Base-by-base conservation (phyloP, 2,329 filamentous ascomycete genomes). In the Microdochium nivale region DNA sequence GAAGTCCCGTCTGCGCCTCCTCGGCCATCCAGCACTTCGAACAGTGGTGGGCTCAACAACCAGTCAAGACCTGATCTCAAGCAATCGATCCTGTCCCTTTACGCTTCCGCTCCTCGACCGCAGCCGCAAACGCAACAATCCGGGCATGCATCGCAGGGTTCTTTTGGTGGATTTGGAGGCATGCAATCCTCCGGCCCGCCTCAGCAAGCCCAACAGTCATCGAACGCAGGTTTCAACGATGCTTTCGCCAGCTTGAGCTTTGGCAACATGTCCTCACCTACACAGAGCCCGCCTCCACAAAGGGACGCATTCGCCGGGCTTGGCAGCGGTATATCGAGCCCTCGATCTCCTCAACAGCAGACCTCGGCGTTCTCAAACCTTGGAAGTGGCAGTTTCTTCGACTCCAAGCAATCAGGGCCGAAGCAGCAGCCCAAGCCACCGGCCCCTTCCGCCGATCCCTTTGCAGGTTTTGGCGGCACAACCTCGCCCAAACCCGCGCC, bases 21-120 rank as follows among this genome's bases (percentile, higher is more conserved):
- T 50, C 81, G 90, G 50, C 88, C 91, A n/a, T 82, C 88, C 5
- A 96, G 89, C 70, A 90, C 89, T 21, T 80, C 85, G 3, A 83
- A 85, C 19, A 80, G 84, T 13, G 72, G 80, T 47, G 77, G 78
- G 4, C 66, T 77, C 2, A 75, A 75, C 19, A 78, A 79, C 13
- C 84, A 88, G 60, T 95, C 90, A 47, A 80, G 94, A 55, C 91
- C 92, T 2, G 94, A 99, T 65, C 75, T 99, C 54, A 99, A 99
- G 71, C 92, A 96, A 69, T 97, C 92, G 2, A 99, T 99, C 54
- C 73, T 99, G 48, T 99, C 94, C 8, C 79, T 99, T 16, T 99
- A 99, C 65, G 90, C 91, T 11, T 87, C 89, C 8, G 82, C 83
- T 4, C 87, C 90, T 1, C 87, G 90, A 63, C 83, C 88, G n/a